Base-by-base conservation (phyloP, 495 filamentous ascomycete genomes). In the Cudoniella acicularis region DNA sequence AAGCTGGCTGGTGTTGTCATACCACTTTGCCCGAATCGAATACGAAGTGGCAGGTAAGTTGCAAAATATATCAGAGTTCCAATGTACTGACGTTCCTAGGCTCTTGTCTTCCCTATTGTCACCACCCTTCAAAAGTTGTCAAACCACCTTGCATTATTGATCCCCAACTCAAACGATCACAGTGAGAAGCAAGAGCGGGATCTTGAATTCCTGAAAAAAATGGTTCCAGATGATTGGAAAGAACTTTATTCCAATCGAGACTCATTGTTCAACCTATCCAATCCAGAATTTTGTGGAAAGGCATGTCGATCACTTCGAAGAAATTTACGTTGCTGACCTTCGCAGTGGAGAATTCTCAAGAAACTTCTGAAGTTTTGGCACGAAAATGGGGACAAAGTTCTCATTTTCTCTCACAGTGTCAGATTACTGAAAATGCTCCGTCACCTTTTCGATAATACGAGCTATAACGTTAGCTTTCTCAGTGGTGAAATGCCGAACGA, bases 251-350 rank as follows among this genome's bases (percentile, higher is more conserved):
- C 75, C 10, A 84, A 84, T 20, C 81, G 89, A 55, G 90, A 97
- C 52, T 89, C 83, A 0, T 85, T 98, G 53, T 71, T 89, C 41
- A 91, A 87, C 68, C 91, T 88, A 62, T 85, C 92, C 17, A 93
- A 96, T 59, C 88, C 90, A 0, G 89, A 96, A 52, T 96, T 93
- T 64, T 98, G 94, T 66, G 94, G 94, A 2, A 98, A 98, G 40
- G 63, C 59, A 59, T 27, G 30, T 41, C 9, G 23, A 3, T 8
- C 26, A 2, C 18, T 54, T 20, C 18, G 1, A 21, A n/a, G n/a
- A n/a, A 17, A 3, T 41, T 13, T n/a, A 3, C 22, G 16, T 9
- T 22, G 21, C 46, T 56, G 3, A 53, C 30, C 22, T 45, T 13
- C 25, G 27, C 25, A 65, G 72, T 98, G 94, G 94, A 92, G 92